phyloP scores from a whole-genome alignment of 2,329 filamentous ascomycete genomes.

The Arthrobotrys megalospora region DNA sequence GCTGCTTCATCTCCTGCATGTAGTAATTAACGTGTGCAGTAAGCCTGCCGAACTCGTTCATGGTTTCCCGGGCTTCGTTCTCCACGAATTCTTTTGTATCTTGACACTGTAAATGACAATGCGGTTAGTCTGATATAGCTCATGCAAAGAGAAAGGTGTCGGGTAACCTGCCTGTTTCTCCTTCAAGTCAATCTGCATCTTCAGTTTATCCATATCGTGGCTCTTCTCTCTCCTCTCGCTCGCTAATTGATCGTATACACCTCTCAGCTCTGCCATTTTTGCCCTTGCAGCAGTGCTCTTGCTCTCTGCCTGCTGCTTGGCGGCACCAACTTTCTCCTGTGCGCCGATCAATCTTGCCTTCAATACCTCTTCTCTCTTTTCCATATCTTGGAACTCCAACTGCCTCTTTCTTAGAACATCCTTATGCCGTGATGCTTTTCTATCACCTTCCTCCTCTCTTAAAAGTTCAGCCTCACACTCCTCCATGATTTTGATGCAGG shows the following conservation, averaged over 20 bases:
- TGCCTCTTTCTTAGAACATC: constrained; percentile 90
- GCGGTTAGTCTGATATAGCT: constrained; percentile 61
- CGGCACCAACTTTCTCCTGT: constrained; percentile 86
- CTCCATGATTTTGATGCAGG: constrained; percentile 89
- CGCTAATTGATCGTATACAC: constrained; percentile 82
- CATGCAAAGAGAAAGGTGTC: background rate
- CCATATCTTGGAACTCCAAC: constrained; percentile 91
- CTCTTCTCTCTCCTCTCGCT: constrained; percentile 89
- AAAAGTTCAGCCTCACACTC: constrained; percentile 86
- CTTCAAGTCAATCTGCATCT: constrained; percentile 95
- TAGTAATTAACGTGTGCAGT: constrained; percentile 97
- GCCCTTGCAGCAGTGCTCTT: constrained; percentile 86
- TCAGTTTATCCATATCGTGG: constrained; percentile 90
- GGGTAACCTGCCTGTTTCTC: constrained; percentile 88
- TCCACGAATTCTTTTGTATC: constrained; percentile 98
- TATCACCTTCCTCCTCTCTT: constrained; percentile 92
- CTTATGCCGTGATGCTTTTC: constrained; percentile 82
- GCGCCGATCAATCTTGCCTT: constrained; percentile 86
- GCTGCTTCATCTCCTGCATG: constrained; percentile 98
- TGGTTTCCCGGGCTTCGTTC: constrained; percentile 88
- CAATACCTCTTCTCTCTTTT: constrained; percentile 86
- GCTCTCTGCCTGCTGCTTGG: constrained; percentile 83
- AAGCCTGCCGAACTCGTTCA: constrained; percentile 97
- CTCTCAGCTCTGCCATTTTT: constrained; percentile 90
- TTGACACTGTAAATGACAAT: constrained; percentile 78